These are phyloP conservation scores for Apiotrichum veenhuisii DNA, from an alignment of 1,284 basidiomycete species.

Conservation along the genomic window DNA sequence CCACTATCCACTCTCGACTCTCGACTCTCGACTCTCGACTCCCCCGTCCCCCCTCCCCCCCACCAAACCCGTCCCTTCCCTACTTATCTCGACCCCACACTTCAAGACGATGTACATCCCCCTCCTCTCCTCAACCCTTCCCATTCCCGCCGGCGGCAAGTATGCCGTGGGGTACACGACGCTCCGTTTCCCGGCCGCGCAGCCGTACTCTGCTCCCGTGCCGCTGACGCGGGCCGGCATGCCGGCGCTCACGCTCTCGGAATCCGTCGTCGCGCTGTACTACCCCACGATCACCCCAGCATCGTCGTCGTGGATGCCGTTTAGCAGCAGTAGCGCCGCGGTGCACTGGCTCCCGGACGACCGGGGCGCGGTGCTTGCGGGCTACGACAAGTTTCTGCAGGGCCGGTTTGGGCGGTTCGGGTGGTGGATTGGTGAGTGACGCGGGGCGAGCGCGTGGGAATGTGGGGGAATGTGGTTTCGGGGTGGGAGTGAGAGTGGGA, in stretches of 20 bases:
- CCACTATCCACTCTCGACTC: no score
- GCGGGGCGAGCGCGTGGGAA: no score
- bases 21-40: no score
- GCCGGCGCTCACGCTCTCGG: background rate
- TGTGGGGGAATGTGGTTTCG: no score
- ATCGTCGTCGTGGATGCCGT: background rate
- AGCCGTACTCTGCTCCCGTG: background rate
- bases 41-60: no score
- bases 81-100: background rate
- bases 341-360: slow-evolving; percentile 7
- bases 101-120: slow-evolving; percentile 6
- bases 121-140: background rate
- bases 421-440: background rate
- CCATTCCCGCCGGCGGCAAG: background rate
- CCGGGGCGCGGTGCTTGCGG: background rate
- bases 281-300: background rate
- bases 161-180: background rate
- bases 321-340: background rate
- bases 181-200: background rate
- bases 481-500: no score
- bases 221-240: background rate
- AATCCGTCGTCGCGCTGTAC: background rate
- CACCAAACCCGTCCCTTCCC: background rate
- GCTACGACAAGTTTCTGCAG: background rate
- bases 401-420: background rate